Evolutionary conservation across 225 moss, liverwort and hornwort genomes (phyloP).

Genomic region (Neckera pumila): DNA sequence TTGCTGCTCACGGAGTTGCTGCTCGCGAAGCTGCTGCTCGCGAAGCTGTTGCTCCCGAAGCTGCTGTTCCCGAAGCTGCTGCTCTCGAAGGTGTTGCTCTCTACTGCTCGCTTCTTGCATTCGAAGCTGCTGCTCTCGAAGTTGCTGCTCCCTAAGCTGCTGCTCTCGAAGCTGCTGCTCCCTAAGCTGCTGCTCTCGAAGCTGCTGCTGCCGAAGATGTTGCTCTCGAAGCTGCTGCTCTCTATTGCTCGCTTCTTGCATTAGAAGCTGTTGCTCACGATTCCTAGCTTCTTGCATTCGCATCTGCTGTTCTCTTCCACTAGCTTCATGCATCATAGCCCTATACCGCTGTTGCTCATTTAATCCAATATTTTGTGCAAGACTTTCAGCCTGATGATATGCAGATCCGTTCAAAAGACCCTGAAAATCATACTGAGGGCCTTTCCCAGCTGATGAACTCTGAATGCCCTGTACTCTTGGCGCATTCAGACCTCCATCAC

Average conservation of each 20-base stretch:
- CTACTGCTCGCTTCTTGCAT: background rate
- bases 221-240: slow-evolving; percentile 29
- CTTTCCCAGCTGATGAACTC: slow-evolving; percentile 43
- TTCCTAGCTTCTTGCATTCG: slow-evolving; percentile 41
- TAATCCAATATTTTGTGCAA: slow-evolving; percentile 40
- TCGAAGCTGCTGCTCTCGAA: slow-evolving; percentile 20
- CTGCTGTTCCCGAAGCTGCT: slow-evolving; percentile 18
- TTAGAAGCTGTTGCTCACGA: slow-evolving; percentile 22
- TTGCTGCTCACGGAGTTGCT: slow-evolving; percentile 32
- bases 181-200: slow-evolving; percentile 23
- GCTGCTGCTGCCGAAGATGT: slow-evolving; percentile 14
- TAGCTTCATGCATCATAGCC: slow-evolving; percentile 43
- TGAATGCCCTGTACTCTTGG: slow-evolving; percentile 25
- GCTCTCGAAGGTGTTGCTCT: slow-evolving; percentile 9
- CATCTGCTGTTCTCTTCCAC: slow-evolving; percentile 24
- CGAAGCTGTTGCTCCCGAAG: slow-evolving; percentile 34
- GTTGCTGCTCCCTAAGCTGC: slow-evolving; percentile 6
- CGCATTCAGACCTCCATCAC: slow-evolving; percentile 43
- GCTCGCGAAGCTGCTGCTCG: slow-evolving; percentile 24
- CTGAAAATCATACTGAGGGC: slow-evolving; percentile 66
- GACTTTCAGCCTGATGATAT: slow-evolving; percentile 24
- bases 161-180: slow-evolving; percentile 24
- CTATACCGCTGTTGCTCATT: slow-evolving; percentile 44
- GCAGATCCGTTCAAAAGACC: slow-evolving; percentile 77
- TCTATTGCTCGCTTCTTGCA: slow-evolving; percentile 19